Evolutionary conservation across 495 filamentous ascomycete genomes (phyloP).

Genomic region (Darksidea phi): DNA sequence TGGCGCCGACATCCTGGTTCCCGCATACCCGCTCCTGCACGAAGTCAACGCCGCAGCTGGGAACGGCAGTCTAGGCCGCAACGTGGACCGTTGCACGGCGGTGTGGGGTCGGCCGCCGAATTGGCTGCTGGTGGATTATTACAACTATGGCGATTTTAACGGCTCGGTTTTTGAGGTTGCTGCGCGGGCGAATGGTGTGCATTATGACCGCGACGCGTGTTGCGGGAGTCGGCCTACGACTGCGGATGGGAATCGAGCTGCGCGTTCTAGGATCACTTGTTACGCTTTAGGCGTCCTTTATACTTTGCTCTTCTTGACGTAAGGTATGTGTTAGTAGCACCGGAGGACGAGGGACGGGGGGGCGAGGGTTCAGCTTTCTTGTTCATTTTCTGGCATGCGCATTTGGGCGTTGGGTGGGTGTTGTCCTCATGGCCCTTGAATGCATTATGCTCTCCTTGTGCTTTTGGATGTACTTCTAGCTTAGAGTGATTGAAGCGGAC

Average conservation of each 20-base stretch:
- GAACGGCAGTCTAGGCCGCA: conserved; percentile 69
- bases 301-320: too few relatives aligned
- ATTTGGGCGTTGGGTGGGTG: too few relatives aligned
- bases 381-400: too few relatives aligned
- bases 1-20: conserved; percentile 62
- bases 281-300: too few relatives aligned
- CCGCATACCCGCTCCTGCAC: conserved; percentile 63
- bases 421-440: too few relatives aligned
- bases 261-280: too few relatives aligned
- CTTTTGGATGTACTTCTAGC: too few relatives aligned
- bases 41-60: conserved; percentile 67
- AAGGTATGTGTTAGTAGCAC: too few relatives aligned
- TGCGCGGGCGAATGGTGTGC: conserved; percentile 77
- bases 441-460: too few relatives aligned
- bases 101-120: conserved; percentile 74
- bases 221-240: conserved; percentile 2
- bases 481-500: too few relatives aligned
- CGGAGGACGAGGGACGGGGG: too few relatives aligned
- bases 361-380: too few relatives aligned
- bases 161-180: conserved; percentile 89
- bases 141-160: conserved; percentile 60
- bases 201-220: conserved; percentile 71
- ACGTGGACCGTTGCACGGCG: conserved; percentile 66
- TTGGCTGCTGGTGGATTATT: conserved; percentile 88
- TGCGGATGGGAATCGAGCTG: neutral